Conservation (phyloP, 257 asterid species). For the Agastache rugosa region DNA sequence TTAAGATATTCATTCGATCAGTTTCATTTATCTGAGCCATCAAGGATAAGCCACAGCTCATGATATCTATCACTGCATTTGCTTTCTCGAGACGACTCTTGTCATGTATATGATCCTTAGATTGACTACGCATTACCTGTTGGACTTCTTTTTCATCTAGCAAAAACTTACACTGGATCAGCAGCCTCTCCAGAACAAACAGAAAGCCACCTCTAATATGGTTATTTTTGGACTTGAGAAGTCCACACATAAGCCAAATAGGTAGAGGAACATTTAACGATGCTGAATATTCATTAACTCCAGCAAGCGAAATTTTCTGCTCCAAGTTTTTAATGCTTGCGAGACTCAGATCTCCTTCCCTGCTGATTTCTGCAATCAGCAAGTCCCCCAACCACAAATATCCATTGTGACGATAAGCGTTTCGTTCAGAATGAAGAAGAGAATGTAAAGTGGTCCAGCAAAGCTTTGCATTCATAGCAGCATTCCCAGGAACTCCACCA, state of each 20-base stretch:
- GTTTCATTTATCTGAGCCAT: slow-evolving; percentile 97
- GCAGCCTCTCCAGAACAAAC: slow-evolving; percentile 91
- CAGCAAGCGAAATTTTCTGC: slow-evolving; percentile 74
- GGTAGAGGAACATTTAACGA: slow-evolving; percentile 78
- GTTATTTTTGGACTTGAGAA: slow-evolving; percentile 79
- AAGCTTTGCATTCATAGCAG: slow-evolving; percentile 67
- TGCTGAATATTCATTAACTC: slow-evolving; percentile 83
- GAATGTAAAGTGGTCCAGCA: slow-evolving; percentile 97
- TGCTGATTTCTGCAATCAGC: slow-evolving; percentile 84
- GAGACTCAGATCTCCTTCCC: slow-evolving; percentile 68
- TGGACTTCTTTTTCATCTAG: slow-evolving; percentile 95
- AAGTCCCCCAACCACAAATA: slow-evolving; percentile 96
- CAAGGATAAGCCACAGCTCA: slow-evolving; percentile 93
- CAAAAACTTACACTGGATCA: slow-evolving; percentile 91
- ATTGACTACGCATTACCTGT: slow-evolving; percentile 62
- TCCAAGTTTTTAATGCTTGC: slow-evolving; percentile 76
- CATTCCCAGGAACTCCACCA: slow-evolving; percentile 55
- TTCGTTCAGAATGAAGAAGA: slow-evolving; percentile 92
- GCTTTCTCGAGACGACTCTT: slow-evolving; percentile 91
- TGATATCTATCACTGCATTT: slow-evolving; percentile 86
- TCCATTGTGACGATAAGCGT: slow-evolving; percentile 87
- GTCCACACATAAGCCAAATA: slow-evolving; percentile 97
- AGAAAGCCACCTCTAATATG: slow-evolving; percentile 87
- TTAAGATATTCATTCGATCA: slow-evolving; percentile 88
- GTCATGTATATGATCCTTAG: slow-evolving; percentile 50